Conservation (phyloP, 1,139 yeast genomes). For the Pichia sorboxylosa region DNA sequence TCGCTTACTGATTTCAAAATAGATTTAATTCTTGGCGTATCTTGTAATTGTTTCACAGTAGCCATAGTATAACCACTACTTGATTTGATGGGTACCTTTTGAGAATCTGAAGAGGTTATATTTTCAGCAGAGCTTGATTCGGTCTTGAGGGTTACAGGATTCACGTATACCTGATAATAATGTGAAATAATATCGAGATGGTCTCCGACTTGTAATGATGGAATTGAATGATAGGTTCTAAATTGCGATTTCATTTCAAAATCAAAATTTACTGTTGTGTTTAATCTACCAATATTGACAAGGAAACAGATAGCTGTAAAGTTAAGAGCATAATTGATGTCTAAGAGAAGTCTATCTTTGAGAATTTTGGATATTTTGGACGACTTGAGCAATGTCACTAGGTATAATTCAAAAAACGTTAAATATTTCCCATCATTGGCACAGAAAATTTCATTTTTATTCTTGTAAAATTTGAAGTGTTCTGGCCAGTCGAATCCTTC, state of each 20-base stretch:
- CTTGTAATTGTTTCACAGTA: slow-evolving; percentile 64
- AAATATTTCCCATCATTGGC: slow-evolving; percentile 31
- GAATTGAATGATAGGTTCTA: slow-evolving; percentile 87
- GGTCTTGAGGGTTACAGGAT: too few relatives aligned
- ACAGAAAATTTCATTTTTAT: slow-evolving; percentile 15
- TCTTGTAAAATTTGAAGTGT: slow-evolving; percentile 18
- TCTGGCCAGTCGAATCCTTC: slow-evolving; percentile 27
- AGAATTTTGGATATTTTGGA: slow-evolving; percentile 75
- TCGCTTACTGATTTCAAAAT: slow-evolving; percentile 61
- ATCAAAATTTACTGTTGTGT: slow-evolving; percentile 88
- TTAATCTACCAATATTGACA: slow-evolving; percentile 88
- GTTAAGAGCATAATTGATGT: slow-evolving; percentile 24
- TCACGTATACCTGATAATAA: slow-evolving; percentile 16
- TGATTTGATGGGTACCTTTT: slow-evolving; percentile 9
- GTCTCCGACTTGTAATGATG: slow-evolving; percentile 68
- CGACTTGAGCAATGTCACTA: slow-evolving; percentile 73
- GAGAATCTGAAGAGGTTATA: slow-evolving; percentile 1
- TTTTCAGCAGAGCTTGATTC: not conserved
- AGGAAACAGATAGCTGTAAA: slow-evolving; percentile 42
- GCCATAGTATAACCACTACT: slow-evolving; percentile 22
- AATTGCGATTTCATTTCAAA: slow-evolving; percentile 94
- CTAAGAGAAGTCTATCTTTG: slow-evolving; percentile 67
- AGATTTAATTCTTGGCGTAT: slow-evolving; percentile 85
- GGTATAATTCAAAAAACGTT: slow-evolving; percentile 78
- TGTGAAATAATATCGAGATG: slow-evolving; percentile 24